Evolutionary conservation across 1,284 basidiomycete genomes (phyloP).

Genomic region (Cutaneotrichosporon sp.): DNA sequence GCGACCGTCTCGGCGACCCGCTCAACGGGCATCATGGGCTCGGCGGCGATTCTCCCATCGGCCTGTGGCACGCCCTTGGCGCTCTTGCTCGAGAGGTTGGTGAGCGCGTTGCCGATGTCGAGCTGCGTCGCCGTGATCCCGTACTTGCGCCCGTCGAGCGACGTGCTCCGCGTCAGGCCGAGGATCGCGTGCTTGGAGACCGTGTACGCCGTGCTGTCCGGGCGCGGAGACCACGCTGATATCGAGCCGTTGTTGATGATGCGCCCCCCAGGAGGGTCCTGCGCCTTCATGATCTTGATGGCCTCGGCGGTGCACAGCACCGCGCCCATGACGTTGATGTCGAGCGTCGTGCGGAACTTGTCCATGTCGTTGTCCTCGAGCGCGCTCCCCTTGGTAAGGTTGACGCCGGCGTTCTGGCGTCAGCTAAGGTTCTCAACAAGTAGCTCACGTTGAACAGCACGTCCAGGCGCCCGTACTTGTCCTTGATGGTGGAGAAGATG

Average conservation of each 20-base stretch:
- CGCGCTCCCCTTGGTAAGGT: conserved; percentile 53
- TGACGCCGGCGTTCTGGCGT: conserved; percentile 60
- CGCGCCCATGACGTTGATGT: conserved; percentile 69
- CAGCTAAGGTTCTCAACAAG: conserved; percentile 6
- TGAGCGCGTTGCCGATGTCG: conserved; percentile 75
- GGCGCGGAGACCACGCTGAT: conserved; percentile 71
- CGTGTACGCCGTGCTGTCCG: conserved; percentile 65
- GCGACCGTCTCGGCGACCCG: conserved; percentile 71
- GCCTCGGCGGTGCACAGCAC: conserved; percentile 79
- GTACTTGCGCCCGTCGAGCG: conserved; percentile 71
- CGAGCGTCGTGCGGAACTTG: conserved; percentile 65
- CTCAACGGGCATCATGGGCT: conserved; percentile 58
- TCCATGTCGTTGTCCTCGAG: conserved; percentile 67
- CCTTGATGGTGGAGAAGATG: conserved; percentile 63
- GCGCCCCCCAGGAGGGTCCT: conserved; percentile 71
- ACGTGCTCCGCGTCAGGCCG: conserved; percentile 71
- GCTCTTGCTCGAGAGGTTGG: conserved; percentile 59
- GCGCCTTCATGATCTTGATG: conserved; percentile 69
- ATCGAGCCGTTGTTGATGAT: conserved; percentile 85
- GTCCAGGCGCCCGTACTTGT: conserved; percentile 68
- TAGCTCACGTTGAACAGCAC: conserved; percentile 76
- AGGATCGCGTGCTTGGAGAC: conserved; percentile 75
- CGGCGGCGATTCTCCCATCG: conserved; percentile 63
- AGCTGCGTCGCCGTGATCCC: conserved; percentile 76
- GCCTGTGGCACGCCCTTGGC: conserved; percentile 64